phyloP scores from a whole-genome alignment of 2,329 filamentous ascomycete species.

The Diaporthe citrichinensis region DNA sequence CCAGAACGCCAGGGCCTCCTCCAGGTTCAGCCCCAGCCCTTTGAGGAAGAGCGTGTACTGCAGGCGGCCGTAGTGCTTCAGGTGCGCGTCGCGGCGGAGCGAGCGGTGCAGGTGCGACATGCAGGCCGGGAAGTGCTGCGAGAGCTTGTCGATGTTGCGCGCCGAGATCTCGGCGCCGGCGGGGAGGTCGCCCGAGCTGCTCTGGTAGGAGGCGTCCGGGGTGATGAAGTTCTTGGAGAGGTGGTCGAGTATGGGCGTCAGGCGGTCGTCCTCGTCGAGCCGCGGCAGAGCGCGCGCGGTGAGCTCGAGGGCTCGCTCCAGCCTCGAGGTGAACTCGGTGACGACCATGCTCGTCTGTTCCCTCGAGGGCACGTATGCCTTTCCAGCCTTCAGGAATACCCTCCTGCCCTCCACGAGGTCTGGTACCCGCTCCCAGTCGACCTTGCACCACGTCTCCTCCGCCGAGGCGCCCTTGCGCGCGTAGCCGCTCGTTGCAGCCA shows the following conservation, averaged over 20 bases:
- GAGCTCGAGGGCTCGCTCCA: conserved; percentile 88
- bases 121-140: conserved; percentile 88
- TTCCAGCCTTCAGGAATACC: conserved; percentile 83
- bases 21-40: conserved; percentile 91
- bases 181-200: conserved; percentile 71
- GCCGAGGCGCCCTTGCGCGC: conserved; percentile 60
- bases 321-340: conserved; percentile 83
- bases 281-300: conserved; percentile 92
- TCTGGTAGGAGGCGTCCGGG: conserved; percentile 85
- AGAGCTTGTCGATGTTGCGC: conserved; percentile 82
- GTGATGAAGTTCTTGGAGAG: conserved; percentile 97
- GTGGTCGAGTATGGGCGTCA: conserved; percentile 78
- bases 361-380: conserved; percentile 89
- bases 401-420: conserved; percentile 86
- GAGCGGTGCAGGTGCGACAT: conserved; percentile 93
- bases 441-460: conserved; percentile 94
- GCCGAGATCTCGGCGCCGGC: conserved; percentile 83
- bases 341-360: conserved; percentile 93
- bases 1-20: conserved; percentile 95
- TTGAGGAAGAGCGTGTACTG: conserved; percentile 98
- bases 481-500: conserved; percentile 66
- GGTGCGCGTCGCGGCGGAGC: conserved; percentile 87
- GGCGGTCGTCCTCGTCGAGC: conserved; percentile 94
- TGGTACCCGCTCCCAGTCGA: conserved; percentile 94
- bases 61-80: conserved; percentile 93